A percentile compares a stretch with the other conserved stretches of the same genome.
These are phyloP conservation scores for Coemansia furcata DNA, from an alignment of 192 early-diverging fungal species.

Conservation along the genomic window DNA sequence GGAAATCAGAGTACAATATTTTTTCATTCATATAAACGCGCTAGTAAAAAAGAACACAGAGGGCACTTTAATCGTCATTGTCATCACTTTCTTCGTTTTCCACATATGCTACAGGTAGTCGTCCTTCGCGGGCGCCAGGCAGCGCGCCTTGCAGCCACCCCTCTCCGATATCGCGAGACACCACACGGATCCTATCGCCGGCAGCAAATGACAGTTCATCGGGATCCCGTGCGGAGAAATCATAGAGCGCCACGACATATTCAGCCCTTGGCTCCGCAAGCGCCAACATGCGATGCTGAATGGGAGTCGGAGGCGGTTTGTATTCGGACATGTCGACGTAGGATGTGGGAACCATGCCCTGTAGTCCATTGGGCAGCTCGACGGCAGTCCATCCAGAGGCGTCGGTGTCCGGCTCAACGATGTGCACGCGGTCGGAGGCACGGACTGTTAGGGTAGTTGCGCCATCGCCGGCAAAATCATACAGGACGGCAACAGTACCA, in stretches of 20 bases:
- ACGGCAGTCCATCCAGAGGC: conserved; percentile 35
- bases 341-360: conserved; percentile 41
- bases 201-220: conserved; percentile 31
- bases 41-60: not conserved
- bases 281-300: not conserved
- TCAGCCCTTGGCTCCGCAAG: not conserved
- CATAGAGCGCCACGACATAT: conserved; percentile 31
- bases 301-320: not conserved
- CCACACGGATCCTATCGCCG: conserved; percentile 33
- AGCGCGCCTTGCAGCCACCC: conserved; percentile 27
- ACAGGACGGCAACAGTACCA: conserved; percentile 13
- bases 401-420: conserved; percentile 27
- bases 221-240: conserved; percentile 24
- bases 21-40: not conserved
- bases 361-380: conserved; percentile 8
- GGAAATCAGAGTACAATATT: not conserved
- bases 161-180: conserved; percentile 24
- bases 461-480: conserved; percentile 44
- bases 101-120: conserved; percentile 34
- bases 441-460: conserved; percentile 25
- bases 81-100: conserved; percentile 2
- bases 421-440: conserved; percentile 27
- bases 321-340: conserved; percentile 34
- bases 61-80: not conserved
- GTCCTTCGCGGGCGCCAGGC: conserved; percentile 13